These are phyloP conservation scores for Phaeophleospora eucalypticola DNA, from an alignment of 2,329 filamentous ascomycete genomes.

Conservation along the genomic window DNA sequence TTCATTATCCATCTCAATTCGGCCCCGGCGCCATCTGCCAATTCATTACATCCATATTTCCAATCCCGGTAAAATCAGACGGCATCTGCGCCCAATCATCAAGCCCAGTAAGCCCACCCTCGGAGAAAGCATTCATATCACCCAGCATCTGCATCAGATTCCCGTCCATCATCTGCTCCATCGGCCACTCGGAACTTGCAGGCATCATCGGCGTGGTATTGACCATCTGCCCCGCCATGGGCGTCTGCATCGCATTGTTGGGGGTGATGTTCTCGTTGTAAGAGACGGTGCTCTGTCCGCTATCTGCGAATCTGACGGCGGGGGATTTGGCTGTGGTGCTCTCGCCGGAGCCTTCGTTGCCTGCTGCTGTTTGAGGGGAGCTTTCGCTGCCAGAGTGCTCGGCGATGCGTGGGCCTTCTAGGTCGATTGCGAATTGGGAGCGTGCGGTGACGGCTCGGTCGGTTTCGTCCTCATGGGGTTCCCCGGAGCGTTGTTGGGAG, in stretches of 20 bases:
- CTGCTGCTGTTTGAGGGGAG: constrained; percentile 5
- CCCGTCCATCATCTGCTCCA: constrained; percentile 9
- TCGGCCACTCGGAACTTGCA: background rate
- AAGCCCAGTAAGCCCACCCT: constrained; percentile 24
- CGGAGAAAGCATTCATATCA: constrained; percentile 17
- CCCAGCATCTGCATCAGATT: constrained; percentile 20
- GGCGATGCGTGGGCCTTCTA: constrained; percentile 7
- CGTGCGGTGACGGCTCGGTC: background rate
- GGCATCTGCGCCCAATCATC: constrained; percentile 23
- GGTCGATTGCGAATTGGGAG: background rate
- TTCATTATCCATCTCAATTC: too few species aligned
- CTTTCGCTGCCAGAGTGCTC: constrained; percentile 16
- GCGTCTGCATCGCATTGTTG: background rate
- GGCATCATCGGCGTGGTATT: background rate
- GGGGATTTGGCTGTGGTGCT: background rate
- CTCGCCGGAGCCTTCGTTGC: background rate
- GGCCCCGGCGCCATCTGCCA: constrained; percentile 7
- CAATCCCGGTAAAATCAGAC: constrained; percentile 7
- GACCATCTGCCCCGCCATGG: background rate
- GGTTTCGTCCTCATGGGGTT: background rate
- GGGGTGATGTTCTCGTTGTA: background rate
- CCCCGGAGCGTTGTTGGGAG: constrained; percentile 3
- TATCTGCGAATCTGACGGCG: background rate
- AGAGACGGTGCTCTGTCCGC: background rate
- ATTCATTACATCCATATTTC: constrained; percentile 11